These are phyloP conservation scores for Hondaea fermentalgiana DNA, from an alignment of 108 stramenopile species.

Conservation along the genomic window DNA sequence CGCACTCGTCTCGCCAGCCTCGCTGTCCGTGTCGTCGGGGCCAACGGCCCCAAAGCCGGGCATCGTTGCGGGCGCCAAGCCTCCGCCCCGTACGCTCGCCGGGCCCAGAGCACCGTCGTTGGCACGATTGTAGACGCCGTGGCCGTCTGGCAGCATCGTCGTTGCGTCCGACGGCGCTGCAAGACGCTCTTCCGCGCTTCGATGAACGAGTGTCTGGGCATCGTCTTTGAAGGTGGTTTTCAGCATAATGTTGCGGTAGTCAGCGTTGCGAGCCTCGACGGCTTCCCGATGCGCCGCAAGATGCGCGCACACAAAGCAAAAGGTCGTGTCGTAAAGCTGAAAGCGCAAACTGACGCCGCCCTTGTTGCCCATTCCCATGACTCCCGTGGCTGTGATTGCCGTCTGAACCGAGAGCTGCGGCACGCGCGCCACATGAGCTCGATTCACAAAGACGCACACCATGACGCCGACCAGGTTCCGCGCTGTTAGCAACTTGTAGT, in stretches of 20 bases:
- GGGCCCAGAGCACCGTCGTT: neutral
- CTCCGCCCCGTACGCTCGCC: neutral
- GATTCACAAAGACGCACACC: constrained; percentile 79
- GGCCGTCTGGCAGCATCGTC: neutral
- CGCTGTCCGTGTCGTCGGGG: neutral
- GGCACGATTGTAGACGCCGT: neutral
- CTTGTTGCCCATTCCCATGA: constrained; percentile 99
- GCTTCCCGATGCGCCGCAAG: constrained; percentile 95
- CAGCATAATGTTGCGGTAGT: constrained; percentile 71
- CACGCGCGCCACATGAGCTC: constrained; percentile 54
- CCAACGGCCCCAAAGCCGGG: neutral
- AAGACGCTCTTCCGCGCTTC: neutral
- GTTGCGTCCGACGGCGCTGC: neutral
- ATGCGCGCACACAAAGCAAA: constrained; percentile 89
- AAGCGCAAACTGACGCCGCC: constrained; percentile 82
- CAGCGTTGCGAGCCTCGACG: constrained; percentile 84
- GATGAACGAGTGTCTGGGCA: constrained; percentile 36
- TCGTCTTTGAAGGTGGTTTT: constrained; percentile 77
- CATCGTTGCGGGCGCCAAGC: neutral
- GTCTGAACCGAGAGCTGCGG: constrained; percentile 49
- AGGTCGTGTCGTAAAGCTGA: constrained; percentile 74
- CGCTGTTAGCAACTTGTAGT: constrained; percentile 37
- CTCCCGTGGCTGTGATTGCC: constrained; percentile 79
- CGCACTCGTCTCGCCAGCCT: neutral
- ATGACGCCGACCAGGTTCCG: constrained; percentile 83